Base-by-base conservation (phyloP, 352 stramenopile species). In the Pythium oligandrum region DNA sequence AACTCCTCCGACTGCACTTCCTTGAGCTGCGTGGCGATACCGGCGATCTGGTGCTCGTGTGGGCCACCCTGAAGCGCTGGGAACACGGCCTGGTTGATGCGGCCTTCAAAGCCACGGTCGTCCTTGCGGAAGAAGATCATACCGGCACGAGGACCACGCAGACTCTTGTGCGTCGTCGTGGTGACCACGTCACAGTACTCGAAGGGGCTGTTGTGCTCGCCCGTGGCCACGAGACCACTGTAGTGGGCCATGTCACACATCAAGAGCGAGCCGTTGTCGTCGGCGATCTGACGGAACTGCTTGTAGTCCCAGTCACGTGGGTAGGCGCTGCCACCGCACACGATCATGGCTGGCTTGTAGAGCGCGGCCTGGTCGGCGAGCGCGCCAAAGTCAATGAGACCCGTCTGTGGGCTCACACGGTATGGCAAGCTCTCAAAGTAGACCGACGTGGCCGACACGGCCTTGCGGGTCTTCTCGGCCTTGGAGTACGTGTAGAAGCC, bases 231-330 rank as follows among this genome's bases (percentile, higher is more conserved):
- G 17, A 99, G 83, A 46, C 97, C 97, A 46, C 84, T 98, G 77
- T 99, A 99, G 76, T 99, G 97, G 6, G 97, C 97, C 97, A 99
- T 99, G 73, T 99, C 97, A 68, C 96, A 98, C 86, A 99, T 98
- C 31, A 99, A 75, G 55, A 99, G 75, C 33, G 95, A 76, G 44
- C 96, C 96, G 61, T 99, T 98, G 59, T 94, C 94, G 73, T 99
- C 96, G 11, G 96, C 96, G 72, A 99, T 99, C 75, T 98, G 84
- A 48, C 95, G 89, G 86, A 99, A 98, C 40, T 83, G 69, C 34
- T 78, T 83, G 70, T 99, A 99, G 78, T 99, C 97, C 96, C 96
- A 99, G 70, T 99, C 96, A 57, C 96, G 88, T 35, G 97, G 96
- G 86, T 99, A 99, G 0, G 97, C 97, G 46, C 88, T 98, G 63